These are phyloP conservation scores for Pleurotus tuoliensis DNA, from an alignment of 768 basidiomycete species.

Conservation along the genomic window DNA sequence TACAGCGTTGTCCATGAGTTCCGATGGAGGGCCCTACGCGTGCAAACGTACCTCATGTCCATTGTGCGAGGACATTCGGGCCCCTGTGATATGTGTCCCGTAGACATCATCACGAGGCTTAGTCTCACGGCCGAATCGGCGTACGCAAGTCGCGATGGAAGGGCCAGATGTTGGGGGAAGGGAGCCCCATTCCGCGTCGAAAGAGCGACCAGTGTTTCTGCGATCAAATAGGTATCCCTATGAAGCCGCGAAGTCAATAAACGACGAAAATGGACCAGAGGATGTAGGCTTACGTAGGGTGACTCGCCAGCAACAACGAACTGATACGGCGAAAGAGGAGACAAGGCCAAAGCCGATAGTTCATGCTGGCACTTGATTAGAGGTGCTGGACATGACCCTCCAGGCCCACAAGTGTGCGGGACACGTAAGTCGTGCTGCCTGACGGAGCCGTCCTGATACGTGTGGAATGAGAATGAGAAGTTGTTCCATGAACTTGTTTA, in stretches of 20 bases:
- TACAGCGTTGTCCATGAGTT: conserved; percentile 18
- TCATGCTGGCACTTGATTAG: conserved; percentile 62
- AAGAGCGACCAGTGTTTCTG: conserved; percentile 58
- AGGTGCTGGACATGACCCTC: conserved; percentile 60
- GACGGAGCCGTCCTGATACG: conserved; percentile 73
- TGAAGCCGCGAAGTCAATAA: neutral
- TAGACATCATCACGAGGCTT: conserved; percentile 15
- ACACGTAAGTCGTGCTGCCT: conserved; percentile 83
- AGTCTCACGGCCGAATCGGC: conserved; percentile 62
- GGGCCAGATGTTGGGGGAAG: conserved; percentile 35
- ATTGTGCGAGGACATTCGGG: conserved; percentile 64
- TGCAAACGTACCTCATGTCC: conserved; percentile 62
- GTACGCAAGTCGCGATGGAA: conserved; percentile 72
- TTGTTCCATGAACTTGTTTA: conserved; percentile 22
- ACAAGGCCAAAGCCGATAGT: conserved; percentile 71
- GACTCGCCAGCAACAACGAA: conserved; percentile 84
- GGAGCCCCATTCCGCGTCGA: conserved; percentile 70
- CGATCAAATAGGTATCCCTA: conserved; percentile 85
- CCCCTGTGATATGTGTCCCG: conserved; percentile 62
- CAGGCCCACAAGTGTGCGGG: conserved; percentile 53
- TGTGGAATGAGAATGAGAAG: neutral
- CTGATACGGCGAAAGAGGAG: conserved; percentile 76
- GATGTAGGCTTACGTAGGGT: conserved; percentile 52
- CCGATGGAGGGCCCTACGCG: neutral
- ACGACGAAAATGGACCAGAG: neutral